phyloP scores from a whole-genome alignment of 257 asterid genomes.

The Solanum sejunctum region DNA sequence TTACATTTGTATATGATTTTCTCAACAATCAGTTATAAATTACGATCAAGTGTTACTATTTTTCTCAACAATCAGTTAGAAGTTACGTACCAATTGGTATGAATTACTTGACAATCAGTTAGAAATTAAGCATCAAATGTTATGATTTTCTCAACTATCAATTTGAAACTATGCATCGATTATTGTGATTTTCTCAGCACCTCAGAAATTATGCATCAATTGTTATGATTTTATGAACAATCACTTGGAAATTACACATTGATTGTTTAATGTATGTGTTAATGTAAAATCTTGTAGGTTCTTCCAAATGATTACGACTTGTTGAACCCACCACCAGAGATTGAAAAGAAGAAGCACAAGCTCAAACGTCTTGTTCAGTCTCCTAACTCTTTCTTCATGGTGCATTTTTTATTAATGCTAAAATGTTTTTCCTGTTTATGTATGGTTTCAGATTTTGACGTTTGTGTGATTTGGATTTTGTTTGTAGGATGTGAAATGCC shows the following conservation, averaged over 20 bases:
- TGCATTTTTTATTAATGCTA: not conserved
- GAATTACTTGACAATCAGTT: not conserved
- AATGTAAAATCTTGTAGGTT: slow-evolving; percentile 11
- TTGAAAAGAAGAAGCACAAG: slow-evolving; percentile 75
- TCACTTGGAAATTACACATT: not conserved
- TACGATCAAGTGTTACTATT: not conserved
- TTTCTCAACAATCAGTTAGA: not conserved
- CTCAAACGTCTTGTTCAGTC: slow-evolving; percentile 58
- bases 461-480: not conserved
- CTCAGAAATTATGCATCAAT: too few species aligned
- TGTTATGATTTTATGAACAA: too few species aligned
- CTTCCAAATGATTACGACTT: slow-evolving; percentile 45
- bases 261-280: not conserved
- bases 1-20: not conserved
- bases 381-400: slow-evolving; percentile 47
- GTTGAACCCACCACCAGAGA: slow-evolving; percentile 60
- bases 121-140: not conserved
- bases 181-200: not conserved
- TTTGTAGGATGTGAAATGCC: slow-evolving; percentile 44
- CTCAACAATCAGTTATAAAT: not conserved
- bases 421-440: not conserved
- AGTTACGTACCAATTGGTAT: not conserved
- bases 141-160: not conserved
- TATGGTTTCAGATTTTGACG: not conserved
- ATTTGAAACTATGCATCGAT: not conserved